Evolutionary conservation across 2,329 filamentous ascomycete species (phyloP).

Genomic region (Epichloe gansuensis): DNA sequence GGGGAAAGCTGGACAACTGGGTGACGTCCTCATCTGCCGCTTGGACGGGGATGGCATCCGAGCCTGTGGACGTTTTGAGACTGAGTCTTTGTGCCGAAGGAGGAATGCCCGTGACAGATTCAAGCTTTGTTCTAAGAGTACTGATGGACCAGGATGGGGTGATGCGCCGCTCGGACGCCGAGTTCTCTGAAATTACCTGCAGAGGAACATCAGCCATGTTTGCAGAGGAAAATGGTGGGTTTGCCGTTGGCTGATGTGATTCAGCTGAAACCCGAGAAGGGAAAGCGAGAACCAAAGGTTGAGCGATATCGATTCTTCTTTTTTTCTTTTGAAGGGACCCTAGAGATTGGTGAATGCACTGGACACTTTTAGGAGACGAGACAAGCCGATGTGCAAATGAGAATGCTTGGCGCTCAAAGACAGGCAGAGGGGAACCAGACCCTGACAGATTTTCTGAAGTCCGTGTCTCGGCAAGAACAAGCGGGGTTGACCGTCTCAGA

Average conservation of each 20-base stretch:
- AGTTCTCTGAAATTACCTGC: constrained; percentile 60
- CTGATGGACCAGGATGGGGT: constrained; percentile 84
- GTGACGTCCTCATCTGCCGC: constrained; percentile 61
- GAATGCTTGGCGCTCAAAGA: background rate
- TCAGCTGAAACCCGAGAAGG: background rate
- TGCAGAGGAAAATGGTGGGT: background rate
- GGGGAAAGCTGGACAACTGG: constrained; percentile 49
- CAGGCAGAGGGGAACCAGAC: background rate
- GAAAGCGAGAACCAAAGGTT: background rate
- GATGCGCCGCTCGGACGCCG: constrained; percentile 77
- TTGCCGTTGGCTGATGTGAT: background rate
- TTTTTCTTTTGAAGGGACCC: background rate
- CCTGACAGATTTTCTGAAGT: background rate
- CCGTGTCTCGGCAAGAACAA: background rate
- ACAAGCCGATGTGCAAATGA: background rate
- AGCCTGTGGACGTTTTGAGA: constrained; percentile 44
- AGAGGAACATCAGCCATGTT: constrained; percentile 61
- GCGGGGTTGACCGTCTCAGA: background rate
- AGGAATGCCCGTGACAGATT: constrained; percentile 85
- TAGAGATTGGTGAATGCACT: background rate
- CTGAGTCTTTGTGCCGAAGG: constrained; percentile 64
- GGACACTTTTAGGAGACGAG: background rate
- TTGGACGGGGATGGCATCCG: constrained; percentile 51
- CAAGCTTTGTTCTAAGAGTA: constrained; percentile 74
- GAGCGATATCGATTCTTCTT: background rate